Evolutionary conservation across 2,329 filamentous ascomycete species (phyloP), one percentile per base, ranked within the genome.

Genomic region (Nemania sp.): DNA sequence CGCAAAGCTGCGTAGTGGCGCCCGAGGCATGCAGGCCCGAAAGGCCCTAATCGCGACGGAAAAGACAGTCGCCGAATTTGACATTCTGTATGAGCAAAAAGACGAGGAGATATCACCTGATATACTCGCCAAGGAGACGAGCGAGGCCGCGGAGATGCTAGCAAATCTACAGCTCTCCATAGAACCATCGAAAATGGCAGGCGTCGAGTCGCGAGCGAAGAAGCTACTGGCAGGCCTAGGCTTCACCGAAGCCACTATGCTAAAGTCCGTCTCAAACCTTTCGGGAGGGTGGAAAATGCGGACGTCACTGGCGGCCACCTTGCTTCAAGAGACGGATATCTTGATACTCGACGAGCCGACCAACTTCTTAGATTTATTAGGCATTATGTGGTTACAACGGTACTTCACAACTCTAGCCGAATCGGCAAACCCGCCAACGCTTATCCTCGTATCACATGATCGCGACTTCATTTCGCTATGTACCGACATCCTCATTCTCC

Each of bases 281-380:
- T 96, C 93, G 0, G 93, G 93, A 6, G 93, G 91, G 1, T 93
- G 91, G 91, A 87, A 85, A 68, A 93, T 92, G 88, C 87, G 91
- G 10, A 88, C 88, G 29, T 83, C 89, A 66, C 83, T 93, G 0
- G 90, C 90, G 2, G 83, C 83, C 2, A 88, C 89, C 0, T 83
- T 97, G 3, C 86, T 93, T 0, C 90, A 94, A 69, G 87, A 90
- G 7, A 88, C 90, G 0, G 93, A 97, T 72, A 88, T 97, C 2
- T 83, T 97, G 66, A 90, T 97, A 58, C 87, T 97, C 1, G 93
- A 97, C 77, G 93, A 97, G 77, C 93, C 93, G 0, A 97, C 93
- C 38, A 97, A 97, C 76, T 97, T 93, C 76, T 85, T 97, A 1
- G 93, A 97, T 75, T 83, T 97, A 0, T 85, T 94, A 0, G 92